phyloP scores from a whole-genome alignment of 345 rosid species.

The Sonneratia caseolaris region DNA sequence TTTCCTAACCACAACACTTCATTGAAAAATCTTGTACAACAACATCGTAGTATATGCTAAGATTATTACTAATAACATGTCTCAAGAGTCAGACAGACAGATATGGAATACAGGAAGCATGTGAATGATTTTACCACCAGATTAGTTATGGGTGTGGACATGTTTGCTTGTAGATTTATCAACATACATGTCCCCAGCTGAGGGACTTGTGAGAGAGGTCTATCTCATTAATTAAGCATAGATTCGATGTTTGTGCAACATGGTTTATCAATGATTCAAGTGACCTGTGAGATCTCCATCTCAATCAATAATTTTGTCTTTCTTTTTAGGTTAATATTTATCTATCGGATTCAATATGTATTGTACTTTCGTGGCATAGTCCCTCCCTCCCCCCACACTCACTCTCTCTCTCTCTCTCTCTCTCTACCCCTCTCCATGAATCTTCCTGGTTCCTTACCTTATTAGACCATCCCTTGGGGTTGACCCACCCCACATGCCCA shows the following conservation, averaged over 20 bases:
- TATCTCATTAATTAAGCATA: neutral
- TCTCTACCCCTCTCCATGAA: slow-evolving; percentile 1
- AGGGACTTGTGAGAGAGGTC: neutral
- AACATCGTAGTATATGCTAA: too few species aligned
- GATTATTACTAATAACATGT: too few species aligned
- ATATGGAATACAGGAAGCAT: neutral
- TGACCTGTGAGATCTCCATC: neutral
- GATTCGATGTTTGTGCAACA: neutral
- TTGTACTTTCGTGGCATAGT: neutral
- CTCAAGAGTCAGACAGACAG: too few species aligned
- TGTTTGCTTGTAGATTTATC: neutral
- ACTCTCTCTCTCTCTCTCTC: neutral
- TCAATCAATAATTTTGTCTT: neutral
- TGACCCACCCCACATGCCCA: neutral
- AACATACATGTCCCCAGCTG: neutral
- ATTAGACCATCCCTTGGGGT: neutral
- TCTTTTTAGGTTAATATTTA: neutral
- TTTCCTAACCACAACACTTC: too few species aligned
- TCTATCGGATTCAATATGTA: neutral
- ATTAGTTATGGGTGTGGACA: neutral
- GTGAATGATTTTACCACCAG: neutral
- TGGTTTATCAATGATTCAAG: neutral
- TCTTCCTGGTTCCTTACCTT: slow-evolving; percentile 11
- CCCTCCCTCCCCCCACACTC: too few species aligned
- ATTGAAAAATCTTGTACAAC: too few species aligned